Base-by-base conservation (phyloP, 352 stramenopile species). In the Globisporangium paroecandrum region DNA sequence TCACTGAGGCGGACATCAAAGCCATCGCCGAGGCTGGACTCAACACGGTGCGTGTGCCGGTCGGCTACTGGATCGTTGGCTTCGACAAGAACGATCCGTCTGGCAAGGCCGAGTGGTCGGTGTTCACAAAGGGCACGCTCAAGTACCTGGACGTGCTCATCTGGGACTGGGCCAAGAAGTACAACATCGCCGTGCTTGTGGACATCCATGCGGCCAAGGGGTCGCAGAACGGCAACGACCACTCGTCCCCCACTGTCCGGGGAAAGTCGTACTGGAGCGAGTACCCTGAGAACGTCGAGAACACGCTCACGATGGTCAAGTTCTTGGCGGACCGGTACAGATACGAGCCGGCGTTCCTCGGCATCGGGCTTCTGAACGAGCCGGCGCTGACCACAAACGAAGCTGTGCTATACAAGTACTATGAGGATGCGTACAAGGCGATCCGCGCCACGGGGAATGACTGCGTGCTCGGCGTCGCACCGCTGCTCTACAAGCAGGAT, bases 31-130 rank as follows among this genome's bases (percentile, higher is more conserved):
- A 64, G 1, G 72, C 82, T 5, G 83, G 85, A 1, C 78, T 95
- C 69, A 93, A 95, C 69, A 93, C 85, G 1, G 83, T 94, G 25
- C 85, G 87, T 3, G 85, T 94, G 8, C 85, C 87, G 0, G 73
- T 95, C 4, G 87, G 87, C 18, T 93, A 89, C 68, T 95, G 85
- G 87, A 92, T 95, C 75, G 69, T 81, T 1, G 82, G 82, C 41
- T 89, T 85, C 57, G 79, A 90, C 71, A 24, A 85, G 46, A 62
- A 90, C 65, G 82, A 90, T 34, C 69, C 72, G 18, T 79, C 69
- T 1, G 65, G 68, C 6, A 62, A 67, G 24, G 69, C 65, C 8
- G 78, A 89, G 66, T 91, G 80, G 77, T 24, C 72, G 4, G 72
- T 80, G 27, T 90, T 80, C 63, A 75, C 81, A 1, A 74, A 71